A percentile compares a stretch with the other conserved stretches of the same genome.
These are phyloP conservation scores for Apiospora koreana DNA, from an alignment of 2,329 filamentous ascomycete species.

Conservation along the genomic window DNA sequence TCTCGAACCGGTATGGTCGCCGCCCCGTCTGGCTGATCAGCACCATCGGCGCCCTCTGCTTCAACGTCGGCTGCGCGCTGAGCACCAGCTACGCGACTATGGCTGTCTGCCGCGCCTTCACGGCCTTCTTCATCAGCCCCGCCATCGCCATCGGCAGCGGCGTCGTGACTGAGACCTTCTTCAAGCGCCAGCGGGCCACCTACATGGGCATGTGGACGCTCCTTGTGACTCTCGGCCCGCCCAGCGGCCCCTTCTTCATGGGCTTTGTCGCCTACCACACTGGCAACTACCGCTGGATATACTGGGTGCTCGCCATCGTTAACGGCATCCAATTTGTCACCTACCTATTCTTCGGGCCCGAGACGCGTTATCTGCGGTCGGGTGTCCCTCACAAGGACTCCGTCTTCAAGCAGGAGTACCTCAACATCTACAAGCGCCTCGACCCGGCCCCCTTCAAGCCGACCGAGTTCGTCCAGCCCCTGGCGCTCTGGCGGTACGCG, in stretches of 20 bases:
- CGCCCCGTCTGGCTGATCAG: constrained; percentile 56
- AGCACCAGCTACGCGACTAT: constrained; percentile 49
- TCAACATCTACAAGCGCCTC: constrained; percentile 46
- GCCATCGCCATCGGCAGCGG: constrained; percentile 56
- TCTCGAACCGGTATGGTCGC: constrained; percentile 55
- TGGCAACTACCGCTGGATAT: constrained; percentile 59
- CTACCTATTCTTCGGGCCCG: constrained; percentile 56
- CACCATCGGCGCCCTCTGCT: constrained; percentile 44
- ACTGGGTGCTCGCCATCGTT: constrained; percentile 57
- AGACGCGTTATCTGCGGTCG: constrained; percentile 53
- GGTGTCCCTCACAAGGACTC: constrained; percentile 34
- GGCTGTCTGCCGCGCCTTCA: constrained; percentile 52
- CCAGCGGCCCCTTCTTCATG: constrained; percentile 36
- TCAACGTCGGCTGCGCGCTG: constrained; percentile 56
- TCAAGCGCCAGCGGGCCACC: constrained; percentile 52
- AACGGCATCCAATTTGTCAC: constrained; percentile 58
- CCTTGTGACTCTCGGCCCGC: constrained; percentile 30
- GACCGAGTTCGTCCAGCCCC: constrained; percentile 53
- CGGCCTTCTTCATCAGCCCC: constrained; percentile 57
- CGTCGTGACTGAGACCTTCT: constrained; percentile 59
- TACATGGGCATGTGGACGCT: constrained; percentile 61
- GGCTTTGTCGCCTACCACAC: constrained; percentile 47
- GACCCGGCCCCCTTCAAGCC: constrained; percentile 50
- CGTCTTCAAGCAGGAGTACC: constrained; percentile 46
- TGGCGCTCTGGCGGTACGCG: constrained; percentile 41